A percentile compares a stretch with the other conserved stretches of the same genome.
phyloP scores from a whole-genome alignment of 2,329 filamentous ascomycete genomes.

The Penicillium sp. region DNA sequence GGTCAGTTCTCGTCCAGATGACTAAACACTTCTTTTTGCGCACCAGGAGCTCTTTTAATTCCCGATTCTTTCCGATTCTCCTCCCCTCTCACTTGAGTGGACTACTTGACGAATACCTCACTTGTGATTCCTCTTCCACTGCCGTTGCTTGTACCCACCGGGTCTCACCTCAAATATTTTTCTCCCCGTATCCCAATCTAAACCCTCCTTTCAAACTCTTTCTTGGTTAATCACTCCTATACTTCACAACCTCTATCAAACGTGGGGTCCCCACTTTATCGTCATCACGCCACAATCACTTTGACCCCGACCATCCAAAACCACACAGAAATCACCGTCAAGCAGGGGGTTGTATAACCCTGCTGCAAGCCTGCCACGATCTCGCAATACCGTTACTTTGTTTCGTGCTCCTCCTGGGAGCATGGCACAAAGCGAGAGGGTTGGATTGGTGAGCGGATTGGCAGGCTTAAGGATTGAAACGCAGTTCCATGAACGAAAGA shows the following conservation, averaged over 20 bases:
- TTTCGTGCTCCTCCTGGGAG: slow-evolving; percentile 28
- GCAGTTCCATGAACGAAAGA: slow-evolving; percentile 30
- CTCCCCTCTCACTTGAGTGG: slow-evolving; percentile 8
- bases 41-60: not conserved
- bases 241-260: not conserved
- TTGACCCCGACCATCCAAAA: slow-evolving; percentile 7
- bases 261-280: slow-evolving; percentile 18
- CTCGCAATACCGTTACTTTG: slow-evolving; percentile 14
- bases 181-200: not conserved
- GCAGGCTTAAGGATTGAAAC: slow-evolving; percentile 41
- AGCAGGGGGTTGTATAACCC: slow-evolving; percentile 23
- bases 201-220: not conserved
- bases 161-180: not conserved
- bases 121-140: slow-evolving; percentile 10
- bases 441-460: slow-evolving; percentile 29
- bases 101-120: slow-evolving; percentile 18
- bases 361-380: slow-evolving; percentile 17
- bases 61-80: slow-evolving; percentile 14
- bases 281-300: slow-evolving; percentile 23
- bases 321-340: slow-evolving; percentile 7
- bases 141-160: slow-evolving; percentile 4
- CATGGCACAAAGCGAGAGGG: slow-evolving; percentile 40
- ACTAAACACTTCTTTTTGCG: too few relatives aligned
- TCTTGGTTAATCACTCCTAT: not conserved
- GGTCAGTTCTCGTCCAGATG: not conserved